Percentiles rank a stretch among this genome's conserved stretches.
Evolutionary conservation across 2,329 filamentous ascomycete species (phyloP).

Genomic region (Colletotrichum tropicicola): DNA sequence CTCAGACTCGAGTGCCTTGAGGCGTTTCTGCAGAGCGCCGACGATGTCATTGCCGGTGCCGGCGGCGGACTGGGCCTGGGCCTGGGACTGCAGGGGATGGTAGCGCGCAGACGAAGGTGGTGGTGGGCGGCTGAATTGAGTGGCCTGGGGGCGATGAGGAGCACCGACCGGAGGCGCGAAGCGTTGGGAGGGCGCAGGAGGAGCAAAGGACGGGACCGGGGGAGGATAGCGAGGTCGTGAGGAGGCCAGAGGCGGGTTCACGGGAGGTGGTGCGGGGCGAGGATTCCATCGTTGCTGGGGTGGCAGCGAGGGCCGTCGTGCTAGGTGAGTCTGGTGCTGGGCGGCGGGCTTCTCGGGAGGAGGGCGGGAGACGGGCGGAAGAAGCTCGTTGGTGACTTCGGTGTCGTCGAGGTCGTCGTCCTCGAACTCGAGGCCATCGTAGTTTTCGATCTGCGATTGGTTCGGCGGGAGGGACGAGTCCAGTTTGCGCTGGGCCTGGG

Average conservation of each 20-base stretch:
- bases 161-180: slow-evolving; percentile 35
- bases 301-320: slow-evolving; percentile 10
- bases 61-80: slow-evolving; percentile 28
- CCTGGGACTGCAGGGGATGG: slow-evolving; percentile 44
- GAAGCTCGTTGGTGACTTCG: slow-evolving; percentile 61
- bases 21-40: slow-evolving; percentile 59
- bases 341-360: slow-evolving; percentile 46
- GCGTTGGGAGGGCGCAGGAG: slow-evolving; percentile 27
- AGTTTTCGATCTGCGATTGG: slow-evolving; percentile 37
- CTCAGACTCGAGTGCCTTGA: slow-evolving; percentile 63
- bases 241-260: slow-evolving; percentile 22
- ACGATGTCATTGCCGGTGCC: slow-evolving; percentile 46
- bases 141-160: slow-evolving; percentile 44
- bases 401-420: slow-evolving; percentile 68
- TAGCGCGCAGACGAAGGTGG: slow-evolving; percentile 38
- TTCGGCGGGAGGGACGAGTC: slow-evolving; percentile 34
- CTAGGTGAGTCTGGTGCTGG: slow-evolving; percentile 40
- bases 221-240: slow-evolving; percentile 28
- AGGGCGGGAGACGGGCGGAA: slow-evolving; percentile 47
- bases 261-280: slow-evolving; percentile 8
- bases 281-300: slow-evolving; percentile 46
- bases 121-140: slow-evolving; percentile 51
- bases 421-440: slow-evolving; percentile 56
- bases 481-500: slow-evolving; percentile 54
- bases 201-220: slow-evolving; percentile 21